phyloP scores from a whole-genome alignment of 164 flowering plant species.

The Taxillus chinensis region DNA sequence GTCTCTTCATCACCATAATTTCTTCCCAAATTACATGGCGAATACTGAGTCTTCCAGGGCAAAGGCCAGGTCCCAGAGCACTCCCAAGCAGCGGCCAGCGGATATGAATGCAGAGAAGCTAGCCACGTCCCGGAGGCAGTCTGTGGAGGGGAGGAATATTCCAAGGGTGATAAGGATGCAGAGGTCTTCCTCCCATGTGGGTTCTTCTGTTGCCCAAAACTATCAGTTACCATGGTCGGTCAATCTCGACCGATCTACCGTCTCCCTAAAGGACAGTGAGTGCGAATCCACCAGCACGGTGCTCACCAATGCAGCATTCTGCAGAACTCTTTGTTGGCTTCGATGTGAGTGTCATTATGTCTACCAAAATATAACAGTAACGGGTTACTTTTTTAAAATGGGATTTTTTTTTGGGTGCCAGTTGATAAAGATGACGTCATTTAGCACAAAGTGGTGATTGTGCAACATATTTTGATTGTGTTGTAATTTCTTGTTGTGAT shows the following conservation, averaged over 20 bases:
- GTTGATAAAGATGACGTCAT: neutral
- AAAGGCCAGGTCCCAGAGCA: constrained; percentile 84
- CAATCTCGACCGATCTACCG: constrained; percentile 68
- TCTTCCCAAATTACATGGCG: constrained; percentile 91
- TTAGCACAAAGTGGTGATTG: constrained; percentile 1
- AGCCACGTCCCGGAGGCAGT: constrained; percentile 50
- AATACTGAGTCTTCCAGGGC: constrained; percentile 88
- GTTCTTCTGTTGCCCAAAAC: constrained; percentile 40
- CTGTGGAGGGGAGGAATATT: constrained; percentile 70
- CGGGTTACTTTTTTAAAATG: neutral
- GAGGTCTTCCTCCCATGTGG: constrained; percentile 78
- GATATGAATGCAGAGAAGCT: constrained; percentile 61
- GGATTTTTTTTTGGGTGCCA: neutral
- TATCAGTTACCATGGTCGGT: constrained; percentile 73
- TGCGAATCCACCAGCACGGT: constrained; percentile 81
- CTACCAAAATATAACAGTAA: neutral
- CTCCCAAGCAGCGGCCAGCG: constrained; percentile 72
- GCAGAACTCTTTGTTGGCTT: constrained; percentile 65
- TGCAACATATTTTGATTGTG: neutral
- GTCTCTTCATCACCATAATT: constrained; percentile 35
- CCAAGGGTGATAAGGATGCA: constrained; percentile 78
- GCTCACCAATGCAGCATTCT: constrained; percentile 65
- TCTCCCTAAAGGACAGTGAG: constrained; percentile 70
- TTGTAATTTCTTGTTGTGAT: neutral
- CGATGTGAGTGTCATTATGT: constrained; percentile 37